These are phyloP conservation scores for Ramaria sp. DNA, from an alignment of 768 basidiomycete genomes.

Conservation along the genomic window DNA sequence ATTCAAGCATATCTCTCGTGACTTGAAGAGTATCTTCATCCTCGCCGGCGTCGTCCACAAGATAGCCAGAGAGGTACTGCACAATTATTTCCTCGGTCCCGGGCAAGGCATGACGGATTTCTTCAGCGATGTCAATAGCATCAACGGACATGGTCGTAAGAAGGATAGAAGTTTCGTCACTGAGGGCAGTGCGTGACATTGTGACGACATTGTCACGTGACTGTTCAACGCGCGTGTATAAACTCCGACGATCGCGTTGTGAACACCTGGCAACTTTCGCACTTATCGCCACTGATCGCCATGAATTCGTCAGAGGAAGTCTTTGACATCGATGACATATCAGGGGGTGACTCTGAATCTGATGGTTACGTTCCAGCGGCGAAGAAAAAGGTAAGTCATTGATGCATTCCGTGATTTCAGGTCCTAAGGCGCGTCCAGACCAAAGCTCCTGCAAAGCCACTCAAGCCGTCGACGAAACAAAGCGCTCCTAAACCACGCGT, in stretches of 20 bases:
- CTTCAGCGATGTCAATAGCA: constrained; percentile 64
- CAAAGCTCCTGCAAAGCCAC: constrained; percentile 34
- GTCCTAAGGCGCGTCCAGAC: constrained; percentile 8
- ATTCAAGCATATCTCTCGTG: constrained; percentile 62
- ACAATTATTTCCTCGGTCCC: constrained; percentile 80
- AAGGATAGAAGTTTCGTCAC: not conserved
- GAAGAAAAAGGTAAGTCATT: constrained; percentile 16
- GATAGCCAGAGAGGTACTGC: constrained; percentile 79
- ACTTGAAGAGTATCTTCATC: constrained; percentile 81
- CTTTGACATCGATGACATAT: constrained; percentile 45
- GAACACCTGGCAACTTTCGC: not conserved
- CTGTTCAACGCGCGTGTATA: not conserved
- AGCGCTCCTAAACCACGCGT: constrained; percentile 21
- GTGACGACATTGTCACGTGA: not conserved
- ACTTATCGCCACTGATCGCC: not conserved
- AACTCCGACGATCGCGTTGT: constrained; percentile 1
- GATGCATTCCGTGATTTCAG: not conserved
- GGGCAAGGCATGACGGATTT: constrained; percentile 58
- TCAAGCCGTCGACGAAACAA: not conserved
- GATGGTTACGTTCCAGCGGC: constrained; percentile 52
- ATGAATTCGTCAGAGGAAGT: constrained; percentile 74
- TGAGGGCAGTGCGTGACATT: too few relatives aligned
- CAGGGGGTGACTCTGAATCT: constrained; percentile 45
- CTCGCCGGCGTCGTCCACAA: constrained; percentile 81
- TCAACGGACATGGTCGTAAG: not conserved